phyloP scores from a whole-genome alignment of 768 basidiomycete species.

The Gymnopilus junonius region DNA sequence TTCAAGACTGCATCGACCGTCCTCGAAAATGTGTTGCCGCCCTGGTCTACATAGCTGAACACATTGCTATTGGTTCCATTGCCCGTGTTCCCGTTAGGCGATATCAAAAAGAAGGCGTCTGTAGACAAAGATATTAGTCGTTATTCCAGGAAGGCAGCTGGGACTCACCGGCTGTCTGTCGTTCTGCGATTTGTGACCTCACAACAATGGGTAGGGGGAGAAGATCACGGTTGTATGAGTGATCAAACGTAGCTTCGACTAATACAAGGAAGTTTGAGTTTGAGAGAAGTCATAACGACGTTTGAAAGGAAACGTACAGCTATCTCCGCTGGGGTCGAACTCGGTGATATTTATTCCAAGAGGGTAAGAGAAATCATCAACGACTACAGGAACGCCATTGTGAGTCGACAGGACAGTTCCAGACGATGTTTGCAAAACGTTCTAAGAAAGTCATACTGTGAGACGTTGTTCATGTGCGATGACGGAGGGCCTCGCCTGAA shows the following conservation, averaged over 20 bases:
- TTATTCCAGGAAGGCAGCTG: not conserved
- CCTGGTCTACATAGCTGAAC: slow-evolving; percentile 61
- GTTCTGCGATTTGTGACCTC: slow-evolving; percentile 59
- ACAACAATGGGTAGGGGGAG: slow-evolving; percentile 62
- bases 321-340: slow-evolving; percentile 35
- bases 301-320: slow-evolving; percentile 35
- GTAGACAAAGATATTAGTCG: slow-evolving; percentile 1
- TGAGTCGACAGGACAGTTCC: slow-evolving; percentile 44
- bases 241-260: slow-evolving; percentile 65
- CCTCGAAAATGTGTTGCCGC: slow-evolving; percentile 66
- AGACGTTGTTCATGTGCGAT: not conserved
- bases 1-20: slow-evolving; percentile 63
- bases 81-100: slow-evolving; percentile 53
- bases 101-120: slow-evolving; percentile 56
- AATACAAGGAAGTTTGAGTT: not conserved
- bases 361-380: slow-evolving; percentile 50
- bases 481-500: slow-evolving; percentile 36
- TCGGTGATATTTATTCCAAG: slow-evolving; percentile 48
- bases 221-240: slow-evolving; percentile 66
- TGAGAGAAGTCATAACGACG: slow-evolving; percentile 1
- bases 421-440: slow-evolving; percentile 43
- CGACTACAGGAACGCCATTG: slow-evolving; percentile 41
- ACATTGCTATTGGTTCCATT: slow-evolving; percentile 76
- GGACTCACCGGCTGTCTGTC: slow-evolving; percentile 60
- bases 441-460: slow-evolving; percentile 29